Conservation (phyloP, 495 filamentous ascomycete species). For the Talaromyces wortmannii region DNA sequence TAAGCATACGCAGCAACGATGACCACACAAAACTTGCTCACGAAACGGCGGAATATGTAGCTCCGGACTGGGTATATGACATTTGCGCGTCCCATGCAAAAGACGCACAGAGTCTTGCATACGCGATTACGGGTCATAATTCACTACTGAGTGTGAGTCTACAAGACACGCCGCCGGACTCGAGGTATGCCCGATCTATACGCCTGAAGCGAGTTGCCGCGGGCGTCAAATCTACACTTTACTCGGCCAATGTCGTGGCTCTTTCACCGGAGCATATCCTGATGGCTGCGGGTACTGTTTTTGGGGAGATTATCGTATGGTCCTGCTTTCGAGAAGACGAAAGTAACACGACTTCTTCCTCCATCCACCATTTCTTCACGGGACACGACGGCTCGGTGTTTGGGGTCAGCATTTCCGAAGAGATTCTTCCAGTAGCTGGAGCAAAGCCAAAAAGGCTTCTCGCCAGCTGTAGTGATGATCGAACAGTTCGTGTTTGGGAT, state of each 20-base stretch:
- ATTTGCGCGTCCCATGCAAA: slow-evolving; percentile 34
- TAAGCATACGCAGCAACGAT: slow-evolving; percentile 27
- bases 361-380: slow-evolving; percentile 64
- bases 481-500: slow-evolving; percentile 87
- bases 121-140: slow-evolving; percentile 81
- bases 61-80: slow-evolving; percentile 80
- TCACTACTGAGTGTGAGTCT: slow-evolving; percentile 45
- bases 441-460: slow-evolving; percentile 49
- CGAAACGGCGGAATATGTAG: slow-evolving; percentile 29
- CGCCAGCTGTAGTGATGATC: slow-evolving; percentile 91
- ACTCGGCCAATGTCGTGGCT: slow-evolving; percentile 68
- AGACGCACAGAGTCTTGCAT: slow-evolving; percentile 13
- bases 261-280: slow-evolving; percentile 53
- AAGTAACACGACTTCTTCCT: slow-evolving; percentile 6
- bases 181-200: slow-evolving; percentile 18
- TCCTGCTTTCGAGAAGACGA: slow-evolving; percentile 41
- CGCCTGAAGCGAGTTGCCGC: slow-evolving; percentile 41
- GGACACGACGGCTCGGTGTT: slow-evolving; percentile 96
- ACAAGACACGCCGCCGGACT: slow-evolving; percentile 3
- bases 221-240: slow-evolving; percentile 79
- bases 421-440: slow-evolving; percentile 30
- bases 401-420: slow-evolving; percentile 69
- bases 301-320: slow-evolving; percentile 91
- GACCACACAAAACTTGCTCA: slow-evolving; percentile 7
- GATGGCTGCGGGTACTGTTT: slow-evolving; percentile 82